These are phyloP conservation scores for Backusella parvicylindrica DNA, from an alignment of 192 early-diverging fungal genomes.

Conservation along the genomic window DNA sequence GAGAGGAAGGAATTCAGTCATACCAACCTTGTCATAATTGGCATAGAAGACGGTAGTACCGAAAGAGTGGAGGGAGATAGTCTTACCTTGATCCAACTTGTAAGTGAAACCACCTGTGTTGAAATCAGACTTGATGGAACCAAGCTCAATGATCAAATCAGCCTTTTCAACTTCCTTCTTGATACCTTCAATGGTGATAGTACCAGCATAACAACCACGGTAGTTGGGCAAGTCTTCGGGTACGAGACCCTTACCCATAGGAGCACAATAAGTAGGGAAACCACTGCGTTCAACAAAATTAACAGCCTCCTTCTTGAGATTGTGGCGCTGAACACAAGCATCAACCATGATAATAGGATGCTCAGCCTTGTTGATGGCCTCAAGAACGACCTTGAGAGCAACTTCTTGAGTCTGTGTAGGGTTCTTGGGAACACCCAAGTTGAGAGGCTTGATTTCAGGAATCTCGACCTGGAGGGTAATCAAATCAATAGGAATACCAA, in stretches of 20 bases:
- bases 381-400: constrained; percentile 31
- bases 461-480: constrained; percentile 20
- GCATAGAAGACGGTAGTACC: constrained; percentile 36
- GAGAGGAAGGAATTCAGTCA: constrained; percentile 32
- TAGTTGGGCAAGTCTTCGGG: constrained; percentile 33
- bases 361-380: constrained; percentile 31
- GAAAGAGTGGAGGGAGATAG: constrained; percentile 40
- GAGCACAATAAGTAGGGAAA: constrained; percentile 40
- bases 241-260: constrained; percentile 46
- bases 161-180: constrained; percentile 30
- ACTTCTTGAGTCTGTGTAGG: constrained; percentile 25
- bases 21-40: constrained; percentile 38
- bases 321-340: constrained; percentile 38
- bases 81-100: constrained; percentile 25
- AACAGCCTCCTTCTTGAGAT: constrained; percentile 12
- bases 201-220: constrained; percentile 40
- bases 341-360: constrained; percentile 43
- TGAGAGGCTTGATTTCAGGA: constrained; percentile 24
- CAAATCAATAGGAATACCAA: constrained; percentile 44
- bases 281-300: constrained; percentile 26
- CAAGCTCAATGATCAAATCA: constrained; percentile 42
- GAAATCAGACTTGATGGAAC: constrained; percentile 45
- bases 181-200: constrained; percentile 31
- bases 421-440: constrained; percentile 23
- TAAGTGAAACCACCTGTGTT: constrained; percentile 54